Evolutionary conservation across 169 alveolate species (phyloP).

Genomic region (Cryptosporidium muris): DNA sequence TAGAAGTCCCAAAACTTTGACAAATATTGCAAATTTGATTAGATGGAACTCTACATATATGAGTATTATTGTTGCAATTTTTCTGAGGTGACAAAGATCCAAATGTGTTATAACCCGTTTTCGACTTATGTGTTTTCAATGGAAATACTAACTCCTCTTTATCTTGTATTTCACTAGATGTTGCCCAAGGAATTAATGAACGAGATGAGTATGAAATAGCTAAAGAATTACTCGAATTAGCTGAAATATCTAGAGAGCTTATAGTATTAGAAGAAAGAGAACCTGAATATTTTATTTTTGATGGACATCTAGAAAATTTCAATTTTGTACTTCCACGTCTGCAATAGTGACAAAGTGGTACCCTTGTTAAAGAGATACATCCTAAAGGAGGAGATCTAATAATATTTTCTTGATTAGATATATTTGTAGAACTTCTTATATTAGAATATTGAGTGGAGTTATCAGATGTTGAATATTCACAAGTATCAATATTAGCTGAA

Average conservation of each 20-base stretch:
- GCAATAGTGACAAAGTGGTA: conserved; percentile 58
- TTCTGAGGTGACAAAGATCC: background rate
- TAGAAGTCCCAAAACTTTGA: conserved; percentile 21
- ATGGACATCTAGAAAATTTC: conserved; percentile 63
- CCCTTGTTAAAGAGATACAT: conserved; percentile 44
- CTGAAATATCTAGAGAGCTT: background rate
- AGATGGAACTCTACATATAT: background rate
- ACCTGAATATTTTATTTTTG: conserved; percentile 32
- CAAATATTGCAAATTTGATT: conserved; percentile 45
- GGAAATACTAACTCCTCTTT: conserved; percentile 10
- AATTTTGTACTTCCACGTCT: conserved; percentile 51
- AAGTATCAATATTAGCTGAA: conserved; percentile 8
- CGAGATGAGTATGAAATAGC: conserved; percentile 32
- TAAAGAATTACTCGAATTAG: background rate
- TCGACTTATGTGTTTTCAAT: background rate
- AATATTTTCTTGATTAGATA: background rate
- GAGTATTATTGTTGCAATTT: background rate
- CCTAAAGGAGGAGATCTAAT: conserved; percentile 16
- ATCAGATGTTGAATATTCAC: conserved; percentile 16
- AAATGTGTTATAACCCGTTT: background rate
- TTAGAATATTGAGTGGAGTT: background rate
- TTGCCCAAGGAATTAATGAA: conserved; percentile 63
- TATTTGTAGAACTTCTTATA: no score
- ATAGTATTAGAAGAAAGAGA: background rate
- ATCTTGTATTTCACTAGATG: conserved; percentile 11